Conservation (phyloP, 257 asterid species). For the Agastache rugosa region DNA sequence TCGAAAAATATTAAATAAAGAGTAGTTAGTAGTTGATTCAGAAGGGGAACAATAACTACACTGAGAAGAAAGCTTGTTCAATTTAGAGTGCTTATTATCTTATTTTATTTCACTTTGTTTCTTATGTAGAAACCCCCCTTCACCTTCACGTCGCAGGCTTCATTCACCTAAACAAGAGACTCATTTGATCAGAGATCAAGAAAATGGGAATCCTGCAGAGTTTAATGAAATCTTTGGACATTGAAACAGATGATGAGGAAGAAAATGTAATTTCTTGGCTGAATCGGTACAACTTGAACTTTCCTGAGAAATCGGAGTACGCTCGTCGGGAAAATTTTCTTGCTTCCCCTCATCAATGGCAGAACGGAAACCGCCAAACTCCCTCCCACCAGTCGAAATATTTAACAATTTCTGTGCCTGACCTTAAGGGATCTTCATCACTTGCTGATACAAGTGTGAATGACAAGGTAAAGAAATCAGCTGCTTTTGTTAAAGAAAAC, state of each 20-base stretch:
- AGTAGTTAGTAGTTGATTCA: too few relatives aligned
- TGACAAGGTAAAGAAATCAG: not conserved
- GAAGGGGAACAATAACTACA: not conserved
- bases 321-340: too few relatives aligned
- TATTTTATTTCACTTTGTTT: too few relatives aligned
- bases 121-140: too few relatives aligned
- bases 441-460: not conserved
- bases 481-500: not conserved
- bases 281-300: too few relatives aligned
- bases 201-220: constrained; percentile 26
- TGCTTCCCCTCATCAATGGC: not conserved
- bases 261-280: not conserved
- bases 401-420: constrained; percentile 2
- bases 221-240: not conserved
- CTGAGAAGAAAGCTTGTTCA: not conserved
- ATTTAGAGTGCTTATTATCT: not conserved
- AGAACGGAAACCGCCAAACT: not conserved
- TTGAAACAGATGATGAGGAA: not conserved
- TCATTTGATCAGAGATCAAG: too few relatives aligned
- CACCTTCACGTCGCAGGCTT: too few relatives aligned
- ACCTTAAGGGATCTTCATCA: not conserved
- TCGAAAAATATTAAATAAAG: too few relatives aligned
- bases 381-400: not conserved
- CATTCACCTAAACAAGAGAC: too few relatives aligned
- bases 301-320: too few relatives aligned